Percentiles rank a stretch among this genome's conserved stretches.
Conservation (phyloP, 148 eudicot genomes). For the Persicaria maculosa region DNA sequence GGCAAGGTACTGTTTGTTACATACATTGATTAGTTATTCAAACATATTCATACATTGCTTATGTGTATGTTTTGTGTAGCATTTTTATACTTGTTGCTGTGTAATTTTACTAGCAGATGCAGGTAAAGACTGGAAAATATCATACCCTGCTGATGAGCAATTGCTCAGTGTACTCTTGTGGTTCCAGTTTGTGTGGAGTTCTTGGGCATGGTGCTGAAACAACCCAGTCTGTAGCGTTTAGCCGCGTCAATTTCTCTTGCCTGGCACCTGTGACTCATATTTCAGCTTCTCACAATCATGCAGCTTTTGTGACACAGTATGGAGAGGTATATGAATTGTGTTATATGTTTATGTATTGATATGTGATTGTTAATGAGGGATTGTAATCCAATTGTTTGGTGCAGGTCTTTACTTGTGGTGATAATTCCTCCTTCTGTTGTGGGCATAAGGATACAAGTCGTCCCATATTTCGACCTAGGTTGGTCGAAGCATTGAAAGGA, state of each 20-base stretch:
- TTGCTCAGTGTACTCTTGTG: slow-evolving; percentile 81
- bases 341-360: not conserved
- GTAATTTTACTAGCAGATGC: slow-evolving; percentile 51
- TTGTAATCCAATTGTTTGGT: slow-evolving; percentile 3
- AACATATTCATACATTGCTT: not conserved
- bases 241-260: slow-evolving; percentile 58
- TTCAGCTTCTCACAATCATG: slow-evolving; percentile 94
- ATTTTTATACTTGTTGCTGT: not conserved
- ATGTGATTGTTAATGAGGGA: not conserved
- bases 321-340: slow-evolving; percentile 65
- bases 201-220: slow-evolving; percentile 96
- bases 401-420: slow-evolving; percentile 95
- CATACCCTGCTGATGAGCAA: slow-evolving; percentile 76
- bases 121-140: slow-evolving; percentile 84
- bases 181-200: slow-evolving; percentile 92
- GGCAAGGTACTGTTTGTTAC: slow-evolving; percentile 66
- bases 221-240: slow-evolving; percentile 69
- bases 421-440: slow-evolving; percentile 85
- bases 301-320: slow-evolving; percentile 74
- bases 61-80: not conserved
- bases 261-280: slow-evolving; percentile 53
- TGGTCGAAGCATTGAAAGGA: slow-evolving; percentile 74
- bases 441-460: slow-evolving; percentile 80
- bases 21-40: slow-evolving; percentile 3
- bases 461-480: slow-evolving; percentile 83